Base-by-base conservation (phyloP, 2,329 filamentous ascomycete genomes). In the Aureobasidium subglaciale region DNA sequence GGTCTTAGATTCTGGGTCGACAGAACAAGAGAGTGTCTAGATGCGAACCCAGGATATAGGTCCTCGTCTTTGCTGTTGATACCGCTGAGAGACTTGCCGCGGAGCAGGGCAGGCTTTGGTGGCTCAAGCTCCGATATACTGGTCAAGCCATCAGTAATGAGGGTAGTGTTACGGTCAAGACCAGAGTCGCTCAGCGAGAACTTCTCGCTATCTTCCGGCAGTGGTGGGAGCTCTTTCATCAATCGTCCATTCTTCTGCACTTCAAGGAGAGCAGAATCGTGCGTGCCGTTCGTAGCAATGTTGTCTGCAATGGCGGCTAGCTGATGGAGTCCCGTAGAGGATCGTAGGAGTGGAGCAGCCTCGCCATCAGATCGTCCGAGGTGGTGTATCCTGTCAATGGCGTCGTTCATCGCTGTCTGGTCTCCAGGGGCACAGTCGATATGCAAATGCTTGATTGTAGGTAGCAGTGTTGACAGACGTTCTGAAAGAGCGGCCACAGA, bases 381-480 rank as follows among this genome's bases (percentile, higher is more conserved):
- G n/a, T 63, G 61, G 41, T 63, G 62, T 11, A 68, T 65, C 27
- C 64, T 61, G 16, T 73, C 68, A 58, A 73, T 69, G 24, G 70
- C 70, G 37, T 65, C 62, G 34, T 71, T 67, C 53, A 73, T 65
- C 5, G 64, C 63, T 25, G 62, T 59, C 46, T 73, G 70, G 29
- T 67, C 67, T 20, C 61, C 62, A 16, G 69, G 59, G 13, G 67
- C 58, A 43, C 67, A 69, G 30, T 69, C 67, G 20, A 70, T 65
- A 54, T 71, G 68, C 41, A 72, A 65, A 49, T 71, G 70, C 22
- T 64, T 68, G 49, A 78, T 59, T 9, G 71, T 71, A 5, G 75
- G 75, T 16, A 77, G 60, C 11, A 76, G 65, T 62, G 74, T 71
- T 0, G 74, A 75, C 11, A 78, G 63, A 18, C 74, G 69, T 48